Conservation (phyloP, 139 green algal species). For the Micromonas pusilla region DNA sequence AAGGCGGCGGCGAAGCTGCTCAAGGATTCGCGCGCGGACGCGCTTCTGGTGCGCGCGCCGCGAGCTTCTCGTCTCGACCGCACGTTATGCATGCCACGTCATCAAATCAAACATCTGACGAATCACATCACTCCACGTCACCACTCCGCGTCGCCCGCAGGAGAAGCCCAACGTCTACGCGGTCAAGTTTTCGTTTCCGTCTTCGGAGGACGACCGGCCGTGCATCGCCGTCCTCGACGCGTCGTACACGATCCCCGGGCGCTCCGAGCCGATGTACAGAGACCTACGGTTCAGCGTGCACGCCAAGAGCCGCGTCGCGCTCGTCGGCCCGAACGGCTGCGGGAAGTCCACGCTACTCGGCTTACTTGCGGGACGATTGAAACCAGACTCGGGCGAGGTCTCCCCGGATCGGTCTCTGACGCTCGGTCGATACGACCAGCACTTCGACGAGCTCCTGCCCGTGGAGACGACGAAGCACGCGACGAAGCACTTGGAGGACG, state of each 20-base stretch:
- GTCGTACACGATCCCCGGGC: neutral
- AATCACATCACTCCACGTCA: no score
- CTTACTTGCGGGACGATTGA: constrained; percentile 19
- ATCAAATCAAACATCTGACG: no score
- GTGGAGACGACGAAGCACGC: constrained; percentile 1
- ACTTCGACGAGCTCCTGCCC: constrained; percentile 29
- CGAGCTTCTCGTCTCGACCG: no score
- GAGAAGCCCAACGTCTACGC: neutral
- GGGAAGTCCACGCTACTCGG: neutral
- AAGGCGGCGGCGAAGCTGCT: neutral
- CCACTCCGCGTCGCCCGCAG: no score
- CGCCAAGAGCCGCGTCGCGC: no score
- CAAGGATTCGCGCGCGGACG: neutral
- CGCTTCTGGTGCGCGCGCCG: no score
- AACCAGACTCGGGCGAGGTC: constrained; percentile 20
- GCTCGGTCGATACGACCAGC: constrained; percentile 27
- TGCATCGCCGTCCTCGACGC: neutral
- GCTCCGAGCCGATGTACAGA: no score
- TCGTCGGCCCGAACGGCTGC: neutral
- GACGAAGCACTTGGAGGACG: constrained; percentile 5
- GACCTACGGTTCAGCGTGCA: no score
- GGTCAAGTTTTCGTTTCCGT: neutral
- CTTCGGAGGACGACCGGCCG: neutral
- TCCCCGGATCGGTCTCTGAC: neutral
- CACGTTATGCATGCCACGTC: no score